Conservation (phyloP, 1,139 yeast species). For the Candida tunisiensis region DNA sequence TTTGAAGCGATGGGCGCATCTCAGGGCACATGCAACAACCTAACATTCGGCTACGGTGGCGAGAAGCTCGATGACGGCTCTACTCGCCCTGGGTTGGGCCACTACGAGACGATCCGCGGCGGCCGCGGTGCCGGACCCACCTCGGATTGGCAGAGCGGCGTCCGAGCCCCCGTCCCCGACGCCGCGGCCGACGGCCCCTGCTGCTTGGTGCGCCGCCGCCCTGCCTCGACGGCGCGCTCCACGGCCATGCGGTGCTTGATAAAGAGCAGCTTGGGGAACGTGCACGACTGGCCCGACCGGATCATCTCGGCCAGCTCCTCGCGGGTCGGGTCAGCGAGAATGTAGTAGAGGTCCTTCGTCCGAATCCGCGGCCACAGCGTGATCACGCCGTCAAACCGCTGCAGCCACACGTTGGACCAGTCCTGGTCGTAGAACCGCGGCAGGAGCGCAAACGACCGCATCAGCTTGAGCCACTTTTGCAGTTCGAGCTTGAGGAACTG, state of each 20-base stretch:
- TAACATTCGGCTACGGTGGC: conserved; percentile 45
- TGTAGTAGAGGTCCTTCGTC: conserved; percentile 42
- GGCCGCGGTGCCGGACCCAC: conserved; percentile 55
- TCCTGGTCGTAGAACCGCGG: conserved; percentile 62
- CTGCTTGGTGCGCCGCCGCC: conserved; percentile 5
- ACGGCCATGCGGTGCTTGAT: conserved; percentile 45
- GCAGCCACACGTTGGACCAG: conserved; percentile 68
- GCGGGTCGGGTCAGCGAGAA: conserved; percentile 52
- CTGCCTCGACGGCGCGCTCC: conserved; percentile 41
- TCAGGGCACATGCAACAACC: conserved; percentile 60
- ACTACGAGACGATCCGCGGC: conserved; percentile 59
- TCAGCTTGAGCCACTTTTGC: conserved; percentile 55
- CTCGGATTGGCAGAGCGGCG: conserved; percentile 48
- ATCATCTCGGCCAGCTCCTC: conserved; percentile 39
- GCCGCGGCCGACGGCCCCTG: no score
- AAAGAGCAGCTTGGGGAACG: conserved; percentile 51
- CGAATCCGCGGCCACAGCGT: conserved; percentile 61
- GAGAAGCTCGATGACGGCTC: conserved; percentile 14
- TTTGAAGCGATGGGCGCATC: conserved; percentile 67
- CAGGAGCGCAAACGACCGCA: conserved; percentile 45
- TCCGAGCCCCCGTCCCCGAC: conserved; percentile 57
- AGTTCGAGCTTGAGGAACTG: conserved; percentile 56
- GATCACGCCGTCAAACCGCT: conserved; percentile 56
- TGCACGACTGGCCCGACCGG: conserved; percentile 43
- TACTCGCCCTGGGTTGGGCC: conserved; percentile 39